Evolutionary conservation across 148 eudicot genomes (phyloP), one percentile per base, ranked within the genome.

Genomic region (Polygonum maritimum): DNA sequence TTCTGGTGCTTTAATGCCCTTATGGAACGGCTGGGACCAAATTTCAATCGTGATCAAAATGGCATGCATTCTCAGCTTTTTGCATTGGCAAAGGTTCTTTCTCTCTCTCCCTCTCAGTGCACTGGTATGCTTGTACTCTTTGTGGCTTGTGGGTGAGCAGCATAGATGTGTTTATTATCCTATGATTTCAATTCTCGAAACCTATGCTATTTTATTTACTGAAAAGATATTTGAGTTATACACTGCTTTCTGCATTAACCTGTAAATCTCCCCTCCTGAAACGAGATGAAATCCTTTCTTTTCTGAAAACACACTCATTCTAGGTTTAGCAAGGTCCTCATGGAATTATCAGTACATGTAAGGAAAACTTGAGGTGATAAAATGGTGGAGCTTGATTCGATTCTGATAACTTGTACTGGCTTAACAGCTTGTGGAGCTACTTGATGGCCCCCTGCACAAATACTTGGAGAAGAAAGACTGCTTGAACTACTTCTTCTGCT

Each of bases 11-110:
- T 95, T 77, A 93, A 88, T 83, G 84, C 87, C 75, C 88, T 95
- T 77, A 89, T 95, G 98, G 97, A 92, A 77, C 91, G 94, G 9
- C 90, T 95, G 71, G 98, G 97, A 79, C 97, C 97, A 45, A 95
- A 95, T 87, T 95, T 95, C 77, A 92, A 95, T 75, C 91, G 98
- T 62, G 98, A 95, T 79, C 98, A 95, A 80, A 95, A 82, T 84
- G 98, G 98, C 84, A 92, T 92, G 96, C 98, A 92, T 77, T 81
- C 98, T 54, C 98, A 95, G 82, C 92, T 95, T 52, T 92, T 95
- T 83, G 98, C 97, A 74, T 74, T 95, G 76, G 90, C 97, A 75
- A 95, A 95, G 98, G 98, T 95, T 65, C 15, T 14, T 1, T 36
- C 2, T 74, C 69, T 74, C 81, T 62, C 69, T 15, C 63, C 51